phyloP scores from a whole-genome alignment of 179 eudicot genomes.

The Carnegiea gigantea region DNA sequence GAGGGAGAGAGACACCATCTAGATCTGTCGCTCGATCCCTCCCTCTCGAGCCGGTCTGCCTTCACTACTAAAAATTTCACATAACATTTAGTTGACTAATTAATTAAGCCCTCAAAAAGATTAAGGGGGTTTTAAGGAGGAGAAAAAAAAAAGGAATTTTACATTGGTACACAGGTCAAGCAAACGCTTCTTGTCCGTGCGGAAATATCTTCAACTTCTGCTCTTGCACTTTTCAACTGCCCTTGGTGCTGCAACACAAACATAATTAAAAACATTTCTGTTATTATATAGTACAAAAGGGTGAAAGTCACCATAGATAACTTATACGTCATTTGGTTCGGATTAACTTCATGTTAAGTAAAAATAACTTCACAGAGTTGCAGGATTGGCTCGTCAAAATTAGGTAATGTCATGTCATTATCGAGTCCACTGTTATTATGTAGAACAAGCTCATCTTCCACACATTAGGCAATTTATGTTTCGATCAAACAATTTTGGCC shows the following conservation, averaged over 20 bases:
- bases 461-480: too few species aligned
- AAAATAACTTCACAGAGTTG: too few species aligned
- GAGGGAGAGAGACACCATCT: constrained; percentile 11
- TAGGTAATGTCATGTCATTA: too few species aligned
- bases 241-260: constrained; percentile 43
- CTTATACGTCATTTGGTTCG: too few species aligned
- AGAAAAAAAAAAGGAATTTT: constrained; percentile 19
- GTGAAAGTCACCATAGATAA: too few species aligned
- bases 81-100: constrained; percentile 18
- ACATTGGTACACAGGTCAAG: constrained; percentile 28
- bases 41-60: constrained; percentile 36
- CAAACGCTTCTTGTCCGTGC: neutral
- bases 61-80: constrained; percentile 23
- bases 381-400: too few species aligned
- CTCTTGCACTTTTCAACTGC: constrained; percentile 51
- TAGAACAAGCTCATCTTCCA: too few species aligned
- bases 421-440: too few species aligned
- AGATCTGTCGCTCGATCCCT: constrained; percentile 44
- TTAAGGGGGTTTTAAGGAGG: neutral
- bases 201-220: constrained; percentile 35
- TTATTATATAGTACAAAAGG: too few species aligned
- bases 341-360: too few species aligned
- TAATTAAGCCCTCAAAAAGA: constrained; percentile 16
- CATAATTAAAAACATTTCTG: neutral
- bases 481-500: neutral